Conservation (phyloP, 768 basidiomycete species). For the Suillus hirtellus region DNA sequence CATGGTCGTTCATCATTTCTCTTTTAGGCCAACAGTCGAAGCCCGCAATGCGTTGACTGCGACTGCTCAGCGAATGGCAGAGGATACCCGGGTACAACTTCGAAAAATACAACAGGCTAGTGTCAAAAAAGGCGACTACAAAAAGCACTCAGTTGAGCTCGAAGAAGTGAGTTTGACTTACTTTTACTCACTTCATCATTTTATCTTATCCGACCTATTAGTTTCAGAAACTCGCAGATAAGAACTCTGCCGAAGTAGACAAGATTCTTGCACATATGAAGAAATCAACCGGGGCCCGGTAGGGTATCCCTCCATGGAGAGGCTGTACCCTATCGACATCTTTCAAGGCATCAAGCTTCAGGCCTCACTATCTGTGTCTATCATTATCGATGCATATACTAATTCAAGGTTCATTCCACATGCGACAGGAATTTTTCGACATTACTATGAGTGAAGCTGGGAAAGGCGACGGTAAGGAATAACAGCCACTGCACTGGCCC, state of each 20-base stretch:
- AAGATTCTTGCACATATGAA: constrained; percentile 62
- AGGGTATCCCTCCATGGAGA: constrained; percentile 5
- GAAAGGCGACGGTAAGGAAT: neutral
- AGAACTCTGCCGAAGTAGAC: constrained; percentile 64
- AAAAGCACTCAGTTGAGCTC: constrained; percentile 67
- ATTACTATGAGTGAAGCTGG: neutral
- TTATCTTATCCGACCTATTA: constrained; percentile 28
- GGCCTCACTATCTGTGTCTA: neutral
- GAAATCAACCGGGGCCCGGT: constrained; percentile 45
- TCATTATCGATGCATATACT: neutral
- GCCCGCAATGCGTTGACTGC: constrained; percentile 57
- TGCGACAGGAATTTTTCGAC: neutral
- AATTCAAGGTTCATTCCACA: neutral
- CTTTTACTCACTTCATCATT: neutral
- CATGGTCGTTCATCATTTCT: neutral
- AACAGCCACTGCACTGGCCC: neutral
- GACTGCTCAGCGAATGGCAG: constrained; percentile 57
- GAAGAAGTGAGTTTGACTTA: constrained; percentile 55
- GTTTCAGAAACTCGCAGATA: constrained; percentile 77
- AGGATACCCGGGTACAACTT: constrained; percentile 74
- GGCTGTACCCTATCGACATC: neutral
- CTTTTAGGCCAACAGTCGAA: constrained; percentile 72
- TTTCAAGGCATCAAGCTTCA: no score
- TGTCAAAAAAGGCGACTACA: constrained; percentile 67
- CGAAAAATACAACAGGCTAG: constrained; percentile 69